Percentiles rank a stretch among this genome's conserved stretches.
Conservation (phyloP, 257 asterid genomes). For the Plantago major region DNA sequence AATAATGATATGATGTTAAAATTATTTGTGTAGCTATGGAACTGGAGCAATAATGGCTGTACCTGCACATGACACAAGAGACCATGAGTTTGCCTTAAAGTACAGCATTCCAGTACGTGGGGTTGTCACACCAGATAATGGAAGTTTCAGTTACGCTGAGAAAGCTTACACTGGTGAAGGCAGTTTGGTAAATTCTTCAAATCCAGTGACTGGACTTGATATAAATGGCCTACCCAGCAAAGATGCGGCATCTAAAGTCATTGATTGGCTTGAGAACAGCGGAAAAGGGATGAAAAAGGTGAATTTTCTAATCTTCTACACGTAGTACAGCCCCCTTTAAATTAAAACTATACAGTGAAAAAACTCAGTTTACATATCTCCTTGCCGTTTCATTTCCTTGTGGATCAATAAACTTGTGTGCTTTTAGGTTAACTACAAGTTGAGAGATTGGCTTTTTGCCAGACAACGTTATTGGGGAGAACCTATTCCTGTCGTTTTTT, state of each 20-base stretch:
- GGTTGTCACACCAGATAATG: constrained; percentile 72
- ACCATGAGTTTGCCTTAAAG: constrained; percentile 89
- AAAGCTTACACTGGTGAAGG: constrained; percentile 83
- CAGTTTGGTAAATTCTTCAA: constrained; percentile 74
- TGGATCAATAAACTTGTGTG: constrained; percentile 18
- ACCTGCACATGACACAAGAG: constrained; percentile 97
- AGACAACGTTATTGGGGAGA: constrained; percentile 99
- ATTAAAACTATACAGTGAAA: background rate
- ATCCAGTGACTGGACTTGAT: constrained; percentile 61
- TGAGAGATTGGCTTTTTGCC: constrained; percentile 98
- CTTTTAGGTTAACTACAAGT: constrained; percentile 75
- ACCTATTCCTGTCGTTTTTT: constrained; percentile 84
- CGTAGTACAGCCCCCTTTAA: background rate
- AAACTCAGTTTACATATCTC: too few relatives aligned
- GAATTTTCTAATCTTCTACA: constrained; percentile 1
- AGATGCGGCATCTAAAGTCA: constrained; percentile 68
- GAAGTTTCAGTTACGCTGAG: constrained; percentile 36
- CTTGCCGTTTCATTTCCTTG: background rate
- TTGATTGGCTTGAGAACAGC: constrained; percentile 80
- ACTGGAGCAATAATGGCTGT: constrained; percentile 99
- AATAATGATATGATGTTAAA: constrained; percentile 11
- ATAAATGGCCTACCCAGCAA: constrained; percentile 72
- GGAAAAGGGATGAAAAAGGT: constrained; percentile 87
- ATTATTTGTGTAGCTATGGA: constrained; percentile 70
- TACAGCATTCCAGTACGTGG: constrained; percentile 63